Evolutionary conservation across 2,329 filamentous ascomycete species (phyloP).

Genomic region (Botrytis fragariae): DNA sequence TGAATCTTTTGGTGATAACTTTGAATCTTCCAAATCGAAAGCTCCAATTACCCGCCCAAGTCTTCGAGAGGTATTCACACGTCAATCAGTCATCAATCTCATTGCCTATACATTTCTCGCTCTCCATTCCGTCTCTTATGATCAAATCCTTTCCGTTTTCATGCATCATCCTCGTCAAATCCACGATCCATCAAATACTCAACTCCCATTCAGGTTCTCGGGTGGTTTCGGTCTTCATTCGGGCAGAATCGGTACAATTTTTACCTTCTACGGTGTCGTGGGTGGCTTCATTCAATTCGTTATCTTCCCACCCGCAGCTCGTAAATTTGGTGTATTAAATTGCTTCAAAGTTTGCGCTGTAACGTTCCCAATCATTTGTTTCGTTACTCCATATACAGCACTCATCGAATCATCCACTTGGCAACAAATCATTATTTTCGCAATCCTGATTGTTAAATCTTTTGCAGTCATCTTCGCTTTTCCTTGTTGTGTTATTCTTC

Average conservation of each 20-base stretch:
- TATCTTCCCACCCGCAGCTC: constrained; percentile 76
- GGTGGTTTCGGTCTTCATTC: constrained; percentile 76
- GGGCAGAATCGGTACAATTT: constrained; percentile 77
- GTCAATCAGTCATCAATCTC: constrained; percentile 73
- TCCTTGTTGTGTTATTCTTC: constrained; percentile 82
- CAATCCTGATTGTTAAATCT: constrained; percentile 71
- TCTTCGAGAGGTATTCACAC: constrained; percentile 66
- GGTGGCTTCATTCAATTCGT: constrained; percentile 84
- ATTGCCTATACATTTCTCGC: constrained; percentile 77
- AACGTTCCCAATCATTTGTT: constrained; percentile 71
- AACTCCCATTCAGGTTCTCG: constrained; percentile 75
- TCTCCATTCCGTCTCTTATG: constrained; percentile 78
- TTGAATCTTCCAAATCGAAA: constrained; percentile 35
- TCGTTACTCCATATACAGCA: constrained; percentile 77
- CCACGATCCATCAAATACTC: constrained; percentile 53
- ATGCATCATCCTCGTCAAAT: constrained; percentile 69
- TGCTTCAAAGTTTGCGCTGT: constrained; percentile 69
- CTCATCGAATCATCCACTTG: constrained; percentile 49
- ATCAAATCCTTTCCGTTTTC: constrained; percentile 86
- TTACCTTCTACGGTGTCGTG: constrained; percentile 76
- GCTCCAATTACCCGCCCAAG: constrained; percentile 38
- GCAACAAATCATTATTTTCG: constrained; percentile 63
- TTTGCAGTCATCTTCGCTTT: constrained; percentile 80
- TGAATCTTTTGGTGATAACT: constrained; percentile 26
- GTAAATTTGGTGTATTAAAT: constrained; percentile 67